Evolutionary conservation across 2,329 filamentous ascomycete species (phyloP), one percentile per base, ranked within the genome.

Genomic region (Beauveria sp.): DNA sequence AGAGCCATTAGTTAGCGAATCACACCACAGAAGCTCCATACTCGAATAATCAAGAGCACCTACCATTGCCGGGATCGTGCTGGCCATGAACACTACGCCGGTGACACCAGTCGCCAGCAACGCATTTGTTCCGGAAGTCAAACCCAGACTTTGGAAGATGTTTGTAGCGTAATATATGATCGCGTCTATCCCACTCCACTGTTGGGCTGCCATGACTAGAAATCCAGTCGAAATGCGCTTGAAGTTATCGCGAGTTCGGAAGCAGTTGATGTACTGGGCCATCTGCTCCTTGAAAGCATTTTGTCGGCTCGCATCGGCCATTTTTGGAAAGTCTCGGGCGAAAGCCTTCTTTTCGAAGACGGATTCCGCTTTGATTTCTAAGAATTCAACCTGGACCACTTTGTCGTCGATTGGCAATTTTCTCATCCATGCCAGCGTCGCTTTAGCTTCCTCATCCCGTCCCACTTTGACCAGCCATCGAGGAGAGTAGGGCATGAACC

Each of bases 341-440:
- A 88, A 79, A 1, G 84, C 85, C 40, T 85, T 83, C 73, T 91
- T 89, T 73, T 93, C 89, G 67, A 93, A 93, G 31, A 89, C 73
- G 0, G 84, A 86, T 71, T 91, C 88, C 0, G 89, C 88, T 72
- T 90, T 90, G 75, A 93, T 93, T 71, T 93, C 90, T n/a, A 90
- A 81, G 69, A 88, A 91, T 69, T 93, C 90, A 3, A 90, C 77
- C 66, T 89, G 83, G 40, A 93, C 81, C 0, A 89, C 79, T 54
- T 90, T 85, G 67, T 91, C 80, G 64, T 88, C 82, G 16, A 76
- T 69, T 0, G 83, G 72, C 0, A 91, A 79, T 6, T 80, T 81
- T 40, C 90, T 85, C 8, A 93, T 82, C 60, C 71, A 80, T 0
- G 88, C 82, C 1, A 93, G 80, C 0, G 40, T 74, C 60, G 75